A percentile compares a stretch with the other conserved stretches of the same genome.
Evolutionary conservation across 2,329 filamentous ascomycete genomes (phyloP).

Genomic region (Arthrobotrys musiformis): DNA sequence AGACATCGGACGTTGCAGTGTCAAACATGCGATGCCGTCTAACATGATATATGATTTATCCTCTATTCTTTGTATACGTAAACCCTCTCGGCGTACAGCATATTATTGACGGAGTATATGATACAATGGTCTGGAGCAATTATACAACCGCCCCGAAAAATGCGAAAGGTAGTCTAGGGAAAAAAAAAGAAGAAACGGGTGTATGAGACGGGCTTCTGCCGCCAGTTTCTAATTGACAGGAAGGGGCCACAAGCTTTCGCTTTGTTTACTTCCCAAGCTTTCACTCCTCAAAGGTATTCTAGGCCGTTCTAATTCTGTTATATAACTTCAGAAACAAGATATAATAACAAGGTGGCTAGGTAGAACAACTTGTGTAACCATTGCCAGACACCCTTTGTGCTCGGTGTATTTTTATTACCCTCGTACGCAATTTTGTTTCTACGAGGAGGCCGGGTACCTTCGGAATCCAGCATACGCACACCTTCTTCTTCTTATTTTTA

Average conservation of each 20-base stretch:
- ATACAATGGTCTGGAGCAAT: neutral
- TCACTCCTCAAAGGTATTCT: neutral
- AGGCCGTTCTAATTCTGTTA: neutral
- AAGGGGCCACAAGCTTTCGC: neutral
- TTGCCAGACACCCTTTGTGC: slow-evolving; percentile 11
- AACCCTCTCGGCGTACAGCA: neutral
- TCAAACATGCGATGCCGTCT: neutral
- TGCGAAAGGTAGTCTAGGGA: neutral
- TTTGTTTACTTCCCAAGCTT: neutral
- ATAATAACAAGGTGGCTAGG: neutral
- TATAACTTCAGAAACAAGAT: neutral
- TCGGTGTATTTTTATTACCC: neutral
- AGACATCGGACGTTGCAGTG: neutral
- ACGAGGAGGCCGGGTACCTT: too few relatives aligned
- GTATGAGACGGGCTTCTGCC: neutral
- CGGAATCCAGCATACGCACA: neutral
- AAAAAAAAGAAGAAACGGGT: too few relatives aligned
- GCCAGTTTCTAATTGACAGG: neutral
- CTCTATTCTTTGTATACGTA: neutral
- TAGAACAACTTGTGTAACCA: slow-evolving; percentile 26
- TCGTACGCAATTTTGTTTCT: too few relatives aligned
- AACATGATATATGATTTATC: neutral
- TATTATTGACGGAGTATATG: neutral
- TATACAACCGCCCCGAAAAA: neutral
- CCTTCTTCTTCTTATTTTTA: neutral